These are phyloP conservation scores for Zymoseptoria ardabiliae DNA, from an alignment of 2,329 filamentous ascomycete genomes.

Conservation along the genomic window DNA sequence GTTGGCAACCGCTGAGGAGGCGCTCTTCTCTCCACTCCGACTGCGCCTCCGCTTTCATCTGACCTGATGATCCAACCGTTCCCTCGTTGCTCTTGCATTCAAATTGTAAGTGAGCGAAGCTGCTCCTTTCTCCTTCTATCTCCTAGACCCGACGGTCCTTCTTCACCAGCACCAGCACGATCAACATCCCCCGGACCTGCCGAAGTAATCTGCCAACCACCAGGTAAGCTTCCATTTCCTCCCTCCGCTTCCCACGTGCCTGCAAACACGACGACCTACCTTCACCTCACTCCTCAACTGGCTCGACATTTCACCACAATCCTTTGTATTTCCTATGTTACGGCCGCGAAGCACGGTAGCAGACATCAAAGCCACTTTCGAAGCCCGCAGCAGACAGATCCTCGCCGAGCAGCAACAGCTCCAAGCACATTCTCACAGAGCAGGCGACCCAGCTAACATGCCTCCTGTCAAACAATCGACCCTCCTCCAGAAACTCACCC, in stretches of 20 bases:
- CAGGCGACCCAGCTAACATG: conserved; percentile 11
- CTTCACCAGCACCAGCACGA: background rate
- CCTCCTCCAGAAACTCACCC: conserved; percentile 1
- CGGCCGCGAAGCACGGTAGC: conserved; percentile 2
- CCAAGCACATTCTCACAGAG: background rate
- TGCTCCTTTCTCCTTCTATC: background rate
- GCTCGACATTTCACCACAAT: background rate
- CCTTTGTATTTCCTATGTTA: conserved; percentile 1
- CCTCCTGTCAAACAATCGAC: conserved; percentile 8
- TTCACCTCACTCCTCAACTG: background rate
- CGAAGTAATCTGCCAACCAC: background rate
- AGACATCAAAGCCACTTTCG: conserved; percentile 3
- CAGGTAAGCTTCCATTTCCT: background rate
- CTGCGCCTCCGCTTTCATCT: background rate
- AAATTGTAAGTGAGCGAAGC: background rate
- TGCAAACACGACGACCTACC: background rate
- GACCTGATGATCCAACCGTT: too few species aligned
- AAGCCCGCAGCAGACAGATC: conserved; percentile 1
- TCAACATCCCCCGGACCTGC: background rate
- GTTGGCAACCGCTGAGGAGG: background rate
- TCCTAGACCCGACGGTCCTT: background rate
- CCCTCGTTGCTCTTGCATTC: background rate
- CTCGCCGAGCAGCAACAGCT: background rate
- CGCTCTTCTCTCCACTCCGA: background rate
- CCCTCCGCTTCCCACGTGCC: background rate